Evolutionary conservation across 2,329 filamentous ascomycete genomes (phyloP).

Genomic region (Stenocarpella maydis): DNA sequence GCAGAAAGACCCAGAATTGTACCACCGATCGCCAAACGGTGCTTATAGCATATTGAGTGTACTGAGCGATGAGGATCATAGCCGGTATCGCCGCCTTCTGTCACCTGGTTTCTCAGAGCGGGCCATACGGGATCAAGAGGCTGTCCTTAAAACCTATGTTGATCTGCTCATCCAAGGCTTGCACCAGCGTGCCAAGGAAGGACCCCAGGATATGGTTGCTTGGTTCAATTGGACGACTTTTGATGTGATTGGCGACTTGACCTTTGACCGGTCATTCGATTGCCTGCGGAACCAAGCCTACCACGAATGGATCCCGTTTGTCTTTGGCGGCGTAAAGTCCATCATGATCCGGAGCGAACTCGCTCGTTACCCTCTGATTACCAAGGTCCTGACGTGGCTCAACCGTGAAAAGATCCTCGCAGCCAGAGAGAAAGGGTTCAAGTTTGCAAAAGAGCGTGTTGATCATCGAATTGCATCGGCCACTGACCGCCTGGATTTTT

Average conservation of each 20-base stretch:
- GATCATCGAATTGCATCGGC: conserved; percentile 40
- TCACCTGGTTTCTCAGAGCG: conserved; percentile 22
- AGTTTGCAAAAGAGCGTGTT: conserved; percentile 44
- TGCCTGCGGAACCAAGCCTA: conserved; percentile 46
- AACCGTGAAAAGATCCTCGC: neutral
- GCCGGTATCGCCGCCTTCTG: conserved; percentile 18
- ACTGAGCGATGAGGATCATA: conserved; percentile 13
- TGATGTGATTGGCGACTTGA: conserved; percentile 55
- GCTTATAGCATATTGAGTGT: conserved; percentile 21
- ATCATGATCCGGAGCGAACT: neutral
- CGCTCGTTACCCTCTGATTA: neutral
- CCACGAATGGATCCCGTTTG: conserved; percentile 42
- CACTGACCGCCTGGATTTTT: conserved; percentile 1
- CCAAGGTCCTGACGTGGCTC: neutral
- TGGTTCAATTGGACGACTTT: no score
- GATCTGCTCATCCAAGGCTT: conserved; percentile 38
- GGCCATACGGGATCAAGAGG: conserved; percentile 21
- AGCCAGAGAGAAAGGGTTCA: conserved; percentile 44
- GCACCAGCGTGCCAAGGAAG: conserved; percentile 38
- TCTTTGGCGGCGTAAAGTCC: conserved; percentile 16
- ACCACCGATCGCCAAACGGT: conserved; percentile 22
- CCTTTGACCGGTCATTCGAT: conserved; percentile 54
- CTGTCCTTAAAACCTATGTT: conserved; percentile 18
- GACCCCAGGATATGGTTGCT: conserved; percentile 12
- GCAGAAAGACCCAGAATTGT: conserved; percentile 22